These are phyloP conservation scores for Hysterangium stoloniferum DNA, from an alignment of 768 basidiomycete species.

Conservation along the genomic window DNA sequence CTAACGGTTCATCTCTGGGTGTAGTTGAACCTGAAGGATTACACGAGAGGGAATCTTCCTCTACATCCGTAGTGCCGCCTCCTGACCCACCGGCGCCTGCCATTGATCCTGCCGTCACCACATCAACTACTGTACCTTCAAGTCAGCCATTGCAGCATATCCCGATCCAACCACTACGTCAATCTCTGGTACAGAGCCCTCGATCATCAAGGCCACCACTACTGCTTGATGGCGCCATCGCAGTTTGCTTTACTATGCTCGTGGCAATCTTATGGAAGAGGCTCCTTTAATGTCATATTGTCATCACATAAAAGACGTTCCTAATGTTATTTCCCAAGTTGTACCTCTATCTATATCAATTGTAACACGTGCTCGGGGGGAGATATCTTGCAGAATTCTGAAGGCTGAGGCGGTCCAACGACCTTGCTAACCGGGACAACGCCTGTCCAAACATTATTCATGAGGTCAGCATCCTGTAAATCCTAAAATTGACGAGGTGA, in stretches of 20 bases:
- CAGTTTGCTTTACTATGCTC: conserved; percentile 59
- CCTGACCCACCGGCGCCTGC: conserved; percentile 19
- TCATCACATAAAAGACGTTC: background rate
- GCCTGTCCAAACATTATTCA: conserved; percentile 4
- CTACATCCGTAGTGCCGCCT: background rate
- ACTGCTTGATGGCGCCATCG: conserved; percentile 66
- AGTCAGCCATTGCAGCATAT: background rate
- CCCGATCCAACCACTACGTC: background rate
- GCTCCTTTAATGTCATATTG: conserved; percentile 27
- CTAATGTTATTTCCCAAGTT: background rate
- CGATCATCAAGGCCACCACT: conserved; percentile 40
- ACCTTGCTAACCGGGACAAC: conserved; percentile 3
- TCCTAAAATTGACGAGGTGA: background rate
- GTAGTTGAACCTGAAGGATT: too few species aligned
- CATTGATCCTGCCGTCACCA: conserved; percentile 14
- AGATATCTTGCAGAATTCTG: background rate
- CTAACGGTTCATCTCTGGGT: conserved; percentile 18
- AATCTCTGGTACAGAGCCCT: background rate
- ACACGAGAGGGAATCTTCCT: background rate
- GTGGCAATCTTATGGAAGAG: conserved; percentile 62
- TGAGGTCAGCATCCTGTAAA: background rate
- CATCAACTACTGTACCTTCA: background rate
- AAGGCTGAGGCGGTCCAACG: background rate
- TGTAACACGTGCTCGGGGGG: conserved; percentile 6
- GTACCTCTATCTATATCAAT: background rate